These are phyloP conservation scores for Venturia effusa DNA, from an alignment of 2,329 filamentous ascomycete genomes.

Conservation along the genomic window DNA sequence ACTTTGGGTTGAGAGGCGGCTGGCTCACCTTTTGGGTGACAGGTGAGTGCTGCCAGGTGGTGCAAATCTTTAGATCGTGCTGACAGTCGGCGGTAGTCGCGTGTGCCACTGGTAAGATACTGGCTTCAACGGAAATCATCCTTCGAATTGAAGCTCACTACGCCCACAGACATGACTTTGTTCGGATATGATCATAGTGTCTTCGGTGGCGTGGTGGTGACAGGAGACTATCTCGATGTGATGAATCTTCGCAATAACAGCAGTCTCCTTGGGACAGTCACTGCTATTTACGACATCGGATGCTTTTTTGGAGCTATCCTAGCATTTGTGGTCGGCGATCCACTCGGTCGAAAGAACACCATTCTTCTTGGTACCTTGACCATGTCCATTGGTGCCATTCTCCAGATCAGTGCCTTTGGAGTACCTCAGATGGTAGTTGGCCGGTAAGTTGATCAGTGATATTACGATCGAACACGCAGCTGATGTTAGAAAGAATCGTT, in stretches of 20 bases:
- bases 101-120: constrained; percentile 19
- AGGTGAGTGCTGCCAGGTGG: constrained; percentile 18
- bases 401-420: constrained; percentile 36
- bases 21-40: constrained; percentile 49
- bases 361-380: constrained; percentile 38
- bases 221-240: constrained; percentile 39
- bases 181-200: constrained; percentile 21
- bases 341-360: constrained; percentile 36
- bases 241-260: constrained; percentile 33
- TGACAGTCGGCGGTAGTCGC: background rate
- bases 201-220: constrained; percentile 39
- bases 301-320: constrained; percentile 47
- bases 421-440: constrained; percentile 41
- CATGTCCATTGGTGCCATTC: constrained; percentile 37
- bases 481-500: constrained; percentile 24
- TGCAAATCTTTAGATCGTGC: background rate
- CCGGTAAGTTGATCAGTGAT: constrained; percentile 14
- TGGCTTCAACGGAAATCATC: background rate
- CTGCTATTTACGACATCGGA: constrained; percentile 48
- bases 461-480: background rate
- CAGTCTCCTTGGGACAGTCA: constrained; percentile 37
- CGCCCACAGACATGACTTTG: constrained; percentile 37
- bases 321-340: constrained; percentile 39
- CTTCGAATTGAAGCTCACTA: constrained; percentile 18
- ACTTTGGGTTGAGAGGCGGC: constrained; percentile 43